Base-by-base conservation (phyloP, 1,284 basidiomycete species). In the Tetrapyrgos nigripes region DNA sequence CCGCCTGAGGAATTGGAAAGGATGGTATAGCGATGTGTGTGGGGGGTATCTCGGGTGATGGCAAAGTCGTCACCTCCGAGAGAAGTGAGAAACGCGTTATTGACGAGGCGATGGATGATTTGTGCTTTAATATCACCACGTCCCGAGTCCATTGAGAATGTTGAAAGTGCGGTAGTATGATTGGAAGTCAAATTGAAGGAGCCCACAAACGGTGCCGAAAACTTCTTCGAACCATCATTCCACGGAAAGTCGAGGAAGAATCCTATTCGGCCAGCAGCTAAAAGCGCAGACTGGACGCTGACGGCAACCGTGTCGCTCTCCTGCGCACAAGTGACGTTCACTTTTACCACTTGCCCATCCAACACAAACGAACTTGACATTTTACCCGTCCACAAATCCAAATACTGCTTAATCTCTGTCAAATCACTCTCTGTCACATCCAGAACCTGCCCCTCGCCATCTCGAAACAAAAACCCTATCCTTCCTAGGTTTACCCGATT, bases 201-300 rank as follows among this genome's bases (percentile, higher is more conserved):
- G 1, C 85, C 85, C 0, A 87, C 85, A 63, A 85, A 85, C 0
- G 84, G 85, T 6, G 81, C 84, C 24, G 77, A 76, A 68, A 86
- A 87, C 64, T 86, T 85, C 21, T 70, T 57, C 43, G 66, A 72
- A 3, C 85, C 85, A 61, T 85, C 84, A 66, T 82, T 83, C 83
- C 84, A 87, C 8, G 84, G 84, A 64, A 84, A 86, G 66, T 87
- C 84, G n/a, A 87, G 61, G 68, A 84, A 86, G 0, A 85, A 21
- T 0, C 79, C 82, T 4, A 85, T 68, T 47, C 70, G 70, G 4
- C 78, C 76, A n/a, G 66, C 59, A 24, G 62, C 19, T 6, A 87
- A 43, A 17, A 85, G 72, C 1, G 71, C 19, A 13, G 84, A 86
- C 1, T 66, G 50, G 49, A 86, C 63, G 10, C 61, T 68, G 26